These are phyloP conservation scores for Capsicum chinense DNA, from an alignment of 257 asterid genomes.

Conservation along the genomic window DNA sequence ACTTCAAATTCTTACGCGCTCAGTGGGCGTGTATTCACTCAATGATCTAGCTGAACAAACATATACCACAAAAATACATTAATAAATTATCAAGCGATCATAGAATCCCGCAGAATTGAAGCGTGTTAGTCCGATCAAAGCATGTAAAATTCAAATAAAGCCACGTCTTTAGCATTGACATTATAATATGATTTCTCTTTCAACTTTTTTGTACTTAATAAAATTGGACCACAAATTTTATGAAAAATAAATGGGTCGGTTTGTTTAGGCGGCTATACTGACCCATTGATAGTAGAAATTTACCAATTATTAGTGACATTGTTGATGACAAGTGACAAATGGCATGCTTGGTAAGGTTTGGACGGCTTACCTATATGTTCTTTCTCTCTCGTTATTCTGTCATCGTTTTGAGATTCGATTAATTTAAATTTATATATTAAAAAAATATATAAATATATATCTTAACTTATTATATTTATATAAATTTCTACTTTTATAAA, in stretches of 20 bases:
- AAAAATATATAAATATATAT: no score
- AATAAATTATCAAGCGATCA: no score
- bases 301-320: not conserved
- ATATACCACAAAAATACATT: no score
- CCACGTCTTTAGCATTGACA: not conserved
- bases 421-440: no score
- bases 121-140: not conserved
- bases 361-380: conserved; percentile 26
- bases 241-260: conserved; percentile 5
- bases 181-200: not conserved
- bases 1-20: no score
- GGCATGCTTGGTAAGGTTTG: conserved; percentile 18
- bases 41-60: no score
- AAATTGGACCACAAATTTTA: not conserved
- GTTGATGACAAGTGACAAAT: conserved; percentile 32
- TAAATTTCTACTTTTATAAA: no score
- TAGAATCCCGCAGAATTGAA: no score
- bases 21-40: no score
- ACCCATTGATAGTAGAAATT: not conserved
- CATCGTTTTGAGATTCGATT: no score
- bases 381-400: no score
- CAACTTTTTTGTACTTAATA: not conserved
- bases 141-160: conserved; percentile 2
- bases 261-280: conserved; percentile 30
- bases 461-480: no score